A percentile compares a stretch with the other conserved stretches of the same genome.
Conservation (phyloP, 208 protist genomes). For the Leishmania guyanensis region DNA sequence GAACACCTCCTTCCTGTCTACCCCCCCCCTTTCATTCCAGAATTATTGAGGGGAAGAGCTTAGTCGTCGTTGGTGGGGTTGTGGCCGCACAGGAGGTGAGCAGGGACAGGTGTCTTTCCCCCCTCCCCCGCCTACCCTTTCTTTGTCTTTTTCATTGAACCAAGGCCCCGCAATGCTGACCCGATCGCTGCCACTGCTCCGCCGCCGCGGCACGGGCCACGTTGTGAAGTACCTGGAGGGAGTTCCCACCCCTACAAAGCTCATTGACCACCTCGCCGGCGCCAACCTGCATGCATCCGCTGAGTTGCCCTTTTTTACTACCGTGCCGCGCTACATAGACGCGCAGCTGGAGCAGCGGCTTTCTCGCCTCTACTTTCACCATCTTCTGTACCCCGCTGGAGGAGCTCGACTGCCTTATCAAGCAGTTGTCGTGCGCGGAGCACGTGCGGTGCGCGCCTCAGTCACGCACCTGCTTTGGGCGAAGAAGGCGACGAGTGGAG, state of each 20-base stretch:
- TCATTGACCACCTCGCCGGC: slow-evolving; percentile 80
- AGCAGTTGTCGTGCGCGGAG: slow-evolving; percentile 67
- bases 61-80: not conserved
- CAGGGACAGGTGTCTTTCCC: not conserved
- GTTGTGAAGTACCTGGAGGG: slow-evolving; percentile 83
- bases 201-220: slow-evolving; percentile 36
- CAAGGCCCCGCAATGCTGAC: slow-evolving; percentile 18
- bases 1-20: not conserved
- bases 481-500: not conserved
- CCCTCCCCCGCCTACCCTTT: not conserved
- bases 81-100: not conserved
- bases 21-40: not conserved
- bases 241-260: slow-evolving; percentile 48
- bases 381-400: slow-evolving; percentile 74
- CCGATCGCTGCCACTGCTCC: slow-evolving; percentile 17
- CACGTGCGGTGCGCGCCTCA: slow-evolving; percentile 42
- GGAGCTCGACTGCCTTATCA: slow-evolving; percentile 71
- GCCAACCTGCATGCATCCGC: slow-evolving; percentile 56
- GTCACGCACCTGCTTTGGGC: slow-evolving; percentile 10
- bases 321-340: slow-evolving; percentile 70
- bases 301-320: slow-evolving; percentile 53
- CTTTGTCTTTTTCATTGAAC: not conserved
- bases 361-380: slow-evolving; percentile 81
- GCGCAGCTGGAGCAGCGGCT: slow-evolving; percentile 56
- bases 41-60: not conserved